Evolutionary conservation across 306 rosid genomes (phyloP).

Genomic region (Cyamopsis tetragonoloba): DNA sequence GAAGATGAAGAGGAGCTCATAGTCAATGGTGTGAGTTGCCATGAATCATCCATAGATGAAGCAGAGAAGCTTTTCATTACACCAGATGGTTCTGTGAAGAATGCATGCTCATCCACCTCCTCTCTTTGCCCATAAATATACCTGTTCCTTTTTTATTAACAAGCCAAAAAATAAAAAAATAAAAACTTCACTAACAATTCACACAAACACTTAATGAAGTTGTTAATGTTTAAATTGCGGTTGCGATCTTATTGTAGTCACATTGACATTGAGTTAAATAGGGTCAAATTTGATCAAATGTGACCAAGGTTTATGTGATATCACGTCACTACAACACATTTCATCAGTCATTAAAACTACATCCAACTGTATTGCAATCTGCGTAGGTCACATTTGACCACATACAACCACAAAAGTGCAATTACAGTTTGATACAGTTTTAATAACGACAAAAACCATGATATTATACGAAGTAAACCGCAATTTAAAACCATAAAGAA

Average conservation of each 20-base stretch:
- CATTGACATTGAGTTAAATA: too few relatives aligned
- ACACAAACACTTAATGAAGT: background rate
- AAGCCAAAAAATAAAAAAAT: background rate
- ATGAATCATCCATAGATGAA: slow-evolving; percentile 58
- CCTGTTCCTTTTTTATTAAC: slow-evolving; percentile 47
- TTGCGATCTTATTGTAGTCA: too few relatives aligned
- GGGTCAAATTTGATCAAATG: too few relatives aligned
- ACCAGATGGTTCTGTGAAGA: slow-evolving; percentile 78
- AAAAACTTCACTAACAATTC: background rate
- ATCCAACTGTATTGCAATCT: too few relatives aligned
- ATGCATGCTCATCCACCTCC: slow-evolving; percentile 67
- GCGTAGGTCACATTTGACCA: too few relatives aligned
- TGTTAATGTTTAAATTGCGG: background rate
- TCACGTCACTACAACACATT: too few relatives aligned
- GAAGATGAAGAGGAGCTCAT: slow-evolving; percentile 69
- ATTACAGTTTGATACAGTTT: too few relatives aligned
- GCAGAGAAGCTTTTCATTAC: slow-evolving; percentile 49
- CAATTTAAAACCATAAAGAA: background rate
- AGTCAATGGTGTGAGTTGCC: slow-evolving; percentile 77
- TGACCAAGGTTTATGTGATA: too few relatives aligned
- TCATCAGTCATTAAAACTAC: too few relatives aligned
- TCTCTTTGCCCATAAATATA: slow-evolving; percentile 56
- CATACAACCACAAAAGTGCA: too few relatives aligned
- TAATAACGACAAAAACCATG: too few relatives aligned
- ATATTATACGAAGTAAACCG: too few relatives aligned